Evolutionary conservation across 257 asterid genomes (phyloP).

Genomic region (Sherardia arvensis): DNA sequence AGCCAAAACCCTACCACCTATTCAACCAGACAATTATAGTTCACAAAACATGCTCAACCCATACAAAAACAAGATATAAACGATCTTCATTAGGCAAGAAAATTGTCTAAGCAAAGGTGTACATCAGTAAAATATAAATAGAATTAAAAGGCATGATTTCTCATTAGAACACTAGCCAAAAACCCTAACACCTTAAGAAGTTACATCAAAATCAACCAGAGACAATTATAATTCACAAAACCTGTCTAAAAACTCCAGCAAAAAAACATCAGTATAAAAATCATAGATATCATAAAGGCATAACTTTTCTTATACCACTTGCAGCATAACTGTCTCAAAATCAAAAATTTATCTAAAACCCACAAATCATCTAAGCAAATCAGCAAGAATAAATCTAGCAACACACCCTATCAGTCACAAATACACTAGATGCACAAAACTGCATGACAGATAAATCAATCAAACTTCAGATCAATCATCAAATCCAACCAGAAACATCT

Average conservation of each 20-base stretch:
- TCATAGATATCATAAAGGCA: no score
- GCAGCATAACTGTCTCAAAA: no score
- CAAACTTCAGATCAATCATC: slow-evolving; percentile 2
- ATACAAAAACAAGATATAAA: background rate
- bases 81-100: background rate
- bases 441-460: background rate
- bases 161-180: no score
- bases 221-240: no score
- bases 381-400: background rate
- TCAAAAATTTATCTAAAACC: background rate
- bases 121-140: no score
- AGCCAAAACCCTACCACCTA: no score
- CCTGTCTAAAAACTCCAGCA: no score
- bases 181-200: no score
- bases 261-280: no score
- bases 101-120: background rate
- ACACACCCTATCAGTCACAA: background rate
- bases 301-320: no score
- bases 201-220: no score
- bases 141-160: no score
- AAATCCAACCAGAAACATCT: background rate
- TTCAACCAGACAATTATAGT: background rate
- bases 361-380: background rate
- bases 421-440: background rate
- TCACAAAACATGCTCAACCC: background rate